These are phyloP conservation scores for Hirsutella minnesotensis DNA, from an alignment of 2,329 filamentous ascomycete species.

Conservation along the genomic window DNA sequence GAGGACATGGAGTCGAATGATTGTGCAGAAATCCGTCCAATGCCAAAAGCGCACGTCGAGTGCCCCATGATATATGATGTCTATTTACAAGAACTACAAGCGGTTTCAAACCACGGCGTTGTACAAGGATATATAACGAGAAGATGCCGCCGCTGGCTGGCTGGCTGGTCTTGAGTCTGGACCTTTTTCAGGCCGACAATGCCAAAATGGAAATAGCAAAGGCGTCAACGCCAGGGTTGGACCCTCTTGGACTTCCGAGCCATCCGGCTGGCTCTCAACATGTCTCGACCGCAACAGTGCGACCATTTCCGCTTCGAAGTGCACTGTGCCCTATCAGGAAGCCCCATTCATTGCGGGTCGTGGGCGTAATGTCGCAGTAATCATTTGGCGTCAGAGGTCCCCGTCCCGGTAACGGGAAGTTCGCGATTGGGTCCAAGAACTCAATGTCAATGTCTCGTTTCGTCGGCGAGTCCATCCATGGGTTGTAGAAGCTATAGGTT, in stretches of 20 bases:
- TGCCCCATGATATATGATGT: background rate
- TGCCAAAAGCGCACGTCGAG: background rate
- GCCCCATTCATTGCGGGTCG: conserved; percentile 51
- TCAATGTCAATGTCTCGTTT: conserved; percentile 27
- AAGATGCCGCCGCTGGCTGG: background rate
- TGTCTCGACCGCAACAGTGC: conserved; percentile 39
- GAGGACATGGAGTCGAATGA: background rate
- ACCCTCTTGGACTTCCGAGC: background rate
- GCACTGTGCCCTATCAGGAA: conserved; percentile 41
- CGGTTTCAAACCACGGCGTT: background rate
- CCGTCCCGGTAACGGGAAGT: conserved; percentile 12
- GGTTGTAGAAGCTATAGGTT: too few relatives aligned
- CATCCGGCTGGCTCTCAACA: conserved; percentile 23
- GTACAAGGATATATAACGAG: background rate
- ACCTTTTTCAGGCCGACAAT: too few relatives aligned
- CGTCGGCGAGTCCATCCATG: conserved; percentile 25
- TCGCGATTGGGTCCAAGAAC: conserved; percentile 9
- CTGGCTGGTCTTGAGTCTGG: too few relatives aligned
- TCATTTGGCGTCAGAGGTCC: conserved; percentile 46
- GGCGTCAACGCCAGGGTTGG: background rate
- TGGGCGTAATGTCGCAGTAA: conserved; percentile 50
- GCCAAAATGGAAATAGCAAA: too few relatives aligned
- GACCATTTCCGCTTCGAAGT: conserved; percentile 22
- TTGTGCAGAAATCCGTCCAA: background rate
- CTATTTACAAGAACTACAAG: background rate